Conservation (phyloP, 2,329 filamentous ascomycete genomes). For the Coniochaeta sp. region DNA sequence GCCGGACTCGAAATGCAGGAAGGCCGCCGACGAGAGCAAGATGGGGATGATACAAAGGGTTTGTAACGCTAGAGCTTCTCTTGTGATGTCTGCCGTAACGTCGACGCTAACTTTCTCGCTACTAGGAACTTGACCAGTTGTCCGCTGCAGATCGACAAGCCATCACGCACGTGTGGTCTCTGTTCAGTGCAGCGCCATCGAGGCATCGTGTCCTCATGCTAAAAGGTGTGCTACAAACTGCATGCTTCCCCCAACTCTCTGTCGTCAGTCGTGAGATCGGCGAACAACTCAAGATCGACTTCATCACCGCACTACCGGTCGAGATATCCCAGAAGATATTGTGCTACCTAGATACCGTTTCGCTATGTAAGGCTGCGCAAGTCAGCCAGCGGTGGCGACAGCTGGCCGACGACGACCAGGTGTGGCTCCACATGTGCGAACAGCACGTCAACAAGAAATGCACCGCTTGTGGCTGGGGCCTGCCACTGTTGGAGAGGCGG, state of each 20-base stretch:
- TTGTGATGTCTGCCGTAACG: constrained; percentile 15
- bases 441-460: constrained; percentile 94
- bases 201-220: constrained; percentile 96
- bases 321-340: constrained; percentile 93
- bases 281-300: constrained; percentile 96
- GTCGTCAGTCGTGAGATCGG: constrained; percentile 85
- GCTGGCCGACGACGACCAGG: constrained; percentile 92
- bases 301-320: constrained; percentile 76
- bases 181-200: constrained; percentile 90
- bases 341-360: constrained; percentile 86
- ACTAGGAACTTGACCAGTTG: constrained; percentile 71
- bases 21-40: constrained; percentile 87
- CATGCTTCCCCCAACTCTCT: constrained; percentile 94
- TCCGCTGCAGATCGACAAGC: constrained; percentile 84
- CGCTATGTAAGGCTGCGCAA: constrained; percentile 90
- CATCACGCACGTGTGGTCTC: constrained; percentile 94
- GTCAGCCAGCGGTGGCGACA: constrained; percentile 83
- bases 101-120: background rate
- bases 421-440: constrained; percentile 98
- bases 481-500: constrained; percentile 85
- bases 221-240: constrained; percentile 91
- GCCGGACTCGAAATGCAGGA: constrained; percentile 87
- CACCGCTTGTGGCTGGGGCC: constrained; percentile 90
- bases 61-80: background rate
- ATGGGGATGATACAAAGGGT: constrained; percentile 93